Evolutionary conservation across 768 basidiomycete species (phyloP).

Genomic region (Kwoniella pini): DNA sequence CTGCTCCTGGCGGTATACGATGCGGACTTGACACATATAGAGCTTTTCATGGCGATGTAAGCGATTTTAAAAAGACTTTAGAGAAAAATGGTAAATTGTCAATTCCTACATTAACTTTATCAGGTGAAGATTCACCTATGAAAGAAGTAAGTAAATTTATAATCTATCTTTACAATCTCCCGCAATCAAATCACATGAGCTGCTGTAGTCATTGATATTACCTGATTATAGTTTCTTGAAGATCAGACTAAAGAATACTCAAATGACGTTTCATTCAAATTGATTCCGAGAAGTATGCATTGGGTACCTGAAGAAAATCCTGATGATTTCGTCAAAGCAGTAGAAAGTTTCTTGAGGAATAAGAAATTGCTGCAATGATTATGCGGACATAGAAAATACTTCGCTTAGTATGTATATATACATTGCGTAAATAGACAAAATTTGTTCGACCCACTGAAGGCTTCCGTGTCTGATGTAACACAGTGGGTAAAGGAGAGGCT

Average conservation of each 20-base stretch:
- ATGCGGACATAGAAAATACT: too few relatives aligned
- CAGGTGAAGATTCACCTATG: slow-evolving; percentile 24
- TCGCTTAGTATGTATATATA: too few relatives aligned
- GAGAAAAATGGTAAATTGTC: slow-evolving; percentile 21
- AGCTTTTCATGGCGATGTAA: slow-evolving; percentile 23
- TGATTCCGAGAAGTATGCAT: slow-evolving; percentile 26
- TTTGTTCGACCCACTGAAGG: too few relatives aligned
- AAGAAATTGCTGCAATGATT: too few relatives aligned
- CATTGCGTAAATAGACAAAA: too few relatives aligned
- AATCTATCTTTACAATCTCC: background rate
- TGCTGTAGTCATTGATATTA: background rate
- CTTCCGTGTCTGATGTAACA: too few relatives aligned
- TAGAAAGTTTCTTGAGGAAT: slow-evolving; percentile 16
- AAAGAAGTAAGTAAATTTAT: slow-evolving; percentile 10
- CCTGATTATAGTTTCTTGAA: slow-evolving; percentile 14
- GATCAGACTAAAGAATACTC: slow-evolving; percentile 25
- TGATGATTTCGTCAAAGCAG: slow-evolving; percentile 22
- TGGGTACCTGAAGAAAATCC: slow-evolving; percentile 45
- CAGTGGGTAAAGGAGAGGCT: too few relatives aligned
- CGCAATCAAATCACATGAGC: too few relatives aligned
- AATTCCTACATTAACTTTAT: slow-evolving; percentile 21
- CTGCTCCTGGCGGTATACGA: slow-evolving; percentile 30
- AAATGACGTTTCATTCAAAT: slow-evolving; percentile 23
- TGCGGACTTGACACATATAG: slow-evolving; percentile 36
- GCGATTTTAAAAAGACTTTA: slow-evolving; percentile 12